Conservation (phyloP, 208 protist genomes). For the Acanthamoeba castellanii region DNA sequence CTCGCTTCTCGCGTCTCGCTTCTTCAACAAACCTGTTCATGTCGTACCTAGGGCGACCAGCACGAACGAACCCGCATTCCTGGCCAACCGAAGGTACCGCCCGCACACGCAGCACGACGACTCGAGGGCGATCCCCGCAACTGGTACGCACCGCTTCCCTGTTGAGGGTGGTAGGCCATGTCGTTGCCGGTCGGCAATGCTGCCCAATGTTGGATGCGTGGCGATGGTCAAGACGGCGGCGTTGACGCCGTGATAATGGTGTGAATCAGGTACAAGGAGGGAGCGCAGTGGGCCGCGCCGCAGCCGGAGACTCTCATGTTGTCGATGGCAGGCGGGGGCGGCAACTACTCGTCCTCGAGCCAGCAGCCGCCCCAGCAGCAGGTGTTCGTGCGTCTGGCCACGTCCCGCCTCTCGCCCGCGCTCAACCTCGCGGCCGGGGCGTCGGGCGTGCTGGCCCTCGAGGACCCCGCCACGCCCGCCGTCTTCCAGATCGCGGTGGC, state of each 20-base stretch:
- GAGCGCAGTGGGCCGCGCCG: not conserved
- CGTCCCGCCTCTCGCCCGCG: not conserved
- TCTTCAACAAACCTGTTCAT: not conserved
- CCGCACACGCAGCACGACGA: not conserved
- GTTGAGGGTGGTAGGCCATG: not conserved
- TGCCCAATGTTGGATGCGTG: not conserved
- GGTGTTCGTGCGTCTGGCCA: conserved; percentile 13
- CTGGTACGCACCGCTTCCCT: not conserved
- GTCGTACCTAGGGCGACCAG: conserved; percentile 1
- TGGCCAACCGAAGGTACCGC: not conserved
- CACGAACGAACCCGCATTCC: not conserved
- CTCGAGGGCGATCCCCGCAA: not conserved
- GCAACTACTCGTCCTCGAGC: not conserved
- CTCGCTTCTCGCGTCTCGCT: not conserved
- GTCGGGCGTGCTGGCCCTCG: not conserved
- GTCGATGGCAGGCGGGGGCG: not conserved
- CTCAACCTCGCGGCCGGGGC: not conserved
- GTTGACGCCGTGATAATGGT: not conserved
- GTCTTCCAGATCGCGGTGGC: not conserved
- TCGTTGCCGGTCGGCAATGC: too few species aligned
- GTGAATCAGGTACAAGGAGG: not conserved
- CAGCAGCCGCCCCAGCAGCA: not conserved
- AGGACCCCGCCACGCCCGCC: not conserved
- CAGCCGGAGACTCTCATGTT: not conserved
- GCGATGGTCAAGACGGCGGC: not conserved